Percentiles rank a stretch among this genome's conserved stretches.
phyloP scores from a whole-genome alignment of 2,329 filamentous ascomycete species.

The Fusarium praegraminearum region DNA sequence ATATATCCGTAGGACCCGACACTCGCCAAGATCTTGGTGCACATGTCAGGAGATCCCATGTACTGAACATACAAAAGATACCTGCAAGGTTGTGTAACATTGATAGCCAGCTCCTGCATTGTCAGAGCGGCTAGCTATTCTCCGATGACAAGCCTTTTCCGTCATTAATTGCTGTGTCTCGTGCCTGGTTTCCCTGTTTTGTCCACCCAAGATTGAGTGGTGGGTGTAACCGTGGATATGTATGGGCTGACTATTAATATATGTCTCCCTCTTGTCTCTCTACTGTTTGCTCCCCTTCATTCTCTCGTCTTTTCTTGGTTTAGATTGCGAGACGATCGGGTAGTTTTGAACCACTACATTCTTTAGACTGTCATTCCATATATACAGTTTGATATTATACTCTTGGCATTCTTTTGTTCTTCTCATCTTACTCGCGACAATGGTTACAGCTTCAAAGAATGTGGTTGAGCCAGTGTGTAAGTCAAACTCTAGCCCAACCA shows the following conservation, averaged over 20 bases:
- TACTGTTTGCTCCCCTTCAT: background rate
- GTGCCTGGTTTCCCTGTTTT: slow-evolving; percentile 21
- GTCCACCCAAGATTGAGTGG: background rate
- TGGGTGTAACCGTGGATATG: background rate
- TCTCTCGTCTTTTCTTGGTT: background rate
- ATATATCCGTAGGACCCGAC: background rate
- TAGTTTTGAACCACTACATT: background rate
- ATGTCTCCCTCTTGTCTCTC: background rate
- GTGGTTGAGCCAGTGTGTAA: slow-evolving; percentile 36
- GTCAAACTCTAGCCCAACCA: background rate
- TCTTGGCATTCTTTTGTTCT: background rate
- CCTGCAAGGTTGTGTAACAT: background rate
- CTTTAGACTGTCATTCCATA: background rate
- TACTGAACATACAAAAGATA: background rate
- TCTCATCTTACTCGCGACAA: background rate
- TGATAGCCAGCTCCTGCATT: background rate
- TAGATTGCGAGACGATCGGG: background rate
- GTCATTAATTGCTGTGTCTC: slow-evolving; percentile 3
- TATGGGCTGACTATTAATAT: background rate
- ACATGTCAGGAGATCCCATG: no score
- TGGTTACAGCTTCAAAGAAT: slow-evolving; percentile 17
- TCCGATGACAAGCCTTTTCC: slow-evolving; percentile 13
- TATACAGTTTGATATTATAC: background rate
- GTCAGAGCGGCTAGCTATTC: background rate
- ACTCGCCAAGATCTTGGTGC: background rate